These are phyloP conservation scores for Termitomyces heimii DNA, from an alignment of 768 basidiomycete species.

Conservation along the genomic window DNA sequence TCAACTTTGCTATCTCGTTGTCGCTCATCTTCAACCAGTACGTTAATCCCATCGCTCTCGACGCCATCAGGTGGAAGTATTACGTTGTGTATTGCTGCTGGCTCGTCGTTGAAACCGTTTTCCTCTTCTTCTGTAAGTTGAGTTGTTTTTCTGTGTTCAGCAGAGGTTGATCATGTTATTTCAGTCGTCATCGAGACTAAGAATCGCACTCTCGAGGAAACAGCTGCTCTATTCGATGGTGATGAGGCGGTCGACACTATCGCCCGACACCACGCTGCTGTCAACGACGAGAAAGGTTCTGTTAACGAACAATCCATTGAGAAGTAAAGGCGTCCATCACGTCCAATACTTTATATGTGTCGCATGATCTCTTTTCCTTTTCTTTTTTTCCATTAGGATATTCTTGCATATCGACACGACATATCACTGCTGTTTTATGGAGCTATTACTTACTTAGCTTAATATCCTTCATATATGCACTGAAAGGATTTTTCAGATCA, in stretches of 20 bases:
- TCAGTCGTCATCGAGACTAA: constrained; percentile 62
- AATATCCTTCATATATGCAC: constrained; percentile 1
- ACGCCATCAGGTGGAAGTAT: constrained; percentile 66
- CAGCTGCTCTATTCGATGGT: constrained; percentile 76
- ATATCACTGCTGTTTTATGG: constrained; percentile 1
- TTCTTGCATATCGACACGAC: constrained; percentile 1
- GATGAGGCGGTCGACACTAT: constrained; percentile 41
- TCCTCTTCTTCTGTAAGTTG: constrained; percentile 51
- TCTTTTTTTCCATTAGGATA: background rate
- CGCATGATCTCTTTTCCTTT: background rate
- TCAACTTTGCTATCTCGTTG: constrained; percentile 72
- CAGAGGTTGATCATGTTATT: background rate
- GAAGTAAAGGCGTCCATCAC: constrained; percentile 6
- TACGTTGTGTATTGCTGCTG: constrained; percentile 73
- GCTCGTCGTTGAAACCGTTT: constrained; percentile 61
- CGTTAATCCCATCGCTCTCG: constrained; percentile 76
- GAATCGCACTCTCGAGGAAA: constrained; percentile 72
- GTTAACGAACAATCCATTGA: constrained; percentile 21
- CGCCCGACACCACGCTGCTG: constrained; percentile 19
- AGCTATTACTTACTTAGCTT: background rate
- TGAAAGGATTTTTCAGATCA: background rate
- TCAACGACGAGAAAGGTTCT: constrained; percentile 29
- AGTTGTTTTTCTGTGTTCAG: background rate
- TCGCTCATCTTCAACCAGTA: constrained; percentile 89
- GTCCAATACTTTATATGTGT: background rate